Percentiles rank a stretch among this genome's conserved stretches.
These are phyloP conservation scores for Discostella stelligeroides DNA, from an alignment of 108 stramenopile genomes.

Conservation along the genomic window DNA sequence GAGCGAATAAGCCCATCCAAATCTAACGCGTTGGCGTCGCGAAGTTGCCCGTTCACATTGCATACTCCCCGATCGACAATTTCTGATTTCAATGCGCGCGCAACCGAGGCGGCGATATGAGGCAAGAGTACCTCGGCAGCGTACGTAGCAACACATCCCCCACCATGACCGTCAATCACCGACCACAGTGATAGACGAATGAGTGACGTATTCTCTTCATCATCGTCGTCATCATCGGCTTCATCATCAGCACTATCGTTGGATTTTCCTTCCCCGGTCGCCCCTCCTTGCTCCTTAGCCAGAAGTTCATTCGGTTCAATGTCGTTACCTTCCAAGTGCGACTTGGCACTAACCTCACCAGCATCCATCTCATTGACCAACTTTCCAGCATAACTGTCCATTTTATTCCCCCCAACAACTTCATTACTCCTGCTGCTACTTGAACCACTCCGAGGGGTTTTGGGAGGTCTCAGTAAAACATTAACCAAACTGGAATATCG, in stretches of 20 bases:
- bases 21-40: conserved; percentile 83
- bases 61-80: conserved; percentile 82
- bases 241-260: conserved; percentile 14
- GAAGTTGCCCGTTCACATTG: conserved; percentile 77
- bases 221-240: conserved; percentile 20
- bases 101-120: conserved; percentile 71
- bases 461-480: conserved; percentile 62
- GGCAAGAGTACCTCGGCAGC: conserved; percentile 76
- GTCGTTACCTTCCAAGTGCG: neutral
- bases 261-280: conserved; percentile 13
- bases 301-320: neutral
- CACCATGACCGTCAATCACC: conserved; percentile 90
- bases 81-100: conserved; percentile 69
- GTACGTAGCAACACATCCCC: conserved; percentile 83
- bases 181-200: conserved; percentile 79
- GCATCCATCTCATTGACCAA: neutral
- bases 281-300: neutral
- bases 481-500: conserved; percentile 77
- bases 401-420: conserved; percentile 1
- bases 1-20: conserved; percentile 76
- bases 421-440: neutral
- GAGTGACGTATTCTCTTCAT: conserved; percentile 50
- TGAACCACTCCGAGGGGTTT: conserved; percentile 6
- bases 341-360: neutral
- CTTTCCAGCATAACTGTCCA: neutral